Conservation (phyloP, 148 eudicot species). For the Euryodendron excelsum region DNA sequence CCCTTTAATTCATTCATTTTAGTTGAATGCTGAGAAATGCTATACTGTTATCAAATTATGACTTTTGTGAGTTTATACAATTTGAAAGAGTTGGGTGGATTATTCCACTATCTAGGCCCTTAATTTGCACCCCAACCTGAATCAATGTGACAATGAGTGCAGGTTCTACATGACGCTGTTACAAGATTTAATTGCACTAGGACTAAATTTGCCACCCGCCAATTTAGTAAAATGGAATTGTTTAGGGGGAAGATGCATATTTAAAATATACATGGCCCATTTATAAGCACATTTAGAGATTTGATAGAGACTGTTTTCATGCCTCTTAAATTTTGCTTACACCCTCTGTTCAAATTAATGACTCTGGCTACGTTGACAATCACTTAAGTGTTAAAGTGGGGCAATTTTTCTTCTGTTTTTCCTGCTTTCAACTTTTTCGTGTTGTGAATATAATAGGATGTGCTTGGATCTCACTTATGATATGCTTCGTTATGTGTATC, state of each 20-base stretch:
- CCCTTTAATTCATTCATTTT: no score
- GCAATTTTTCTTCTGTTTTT: slow-evolving; percentile 1
- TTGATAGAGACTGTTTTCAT: not conserved
- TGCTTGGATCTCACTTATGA: not conserved
- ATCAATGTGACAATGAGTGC: not conserved
- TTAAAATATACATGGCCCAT: not conserved
- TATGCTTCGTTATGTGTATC: not conserved
- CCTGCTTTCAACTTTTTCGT: slow-evolving; percentile 4
- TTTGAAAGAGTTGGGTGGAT: not conserved
- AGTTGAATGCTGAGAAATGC: no score
- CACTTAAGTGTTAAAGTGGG: not conserved
- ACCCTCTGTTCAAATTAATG: not conserved
- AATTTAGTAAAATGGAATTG: not conserved
- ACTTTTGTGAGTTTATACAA: no score
- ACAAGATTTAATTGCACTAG: not conserved
- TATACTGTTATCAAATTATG: no score
- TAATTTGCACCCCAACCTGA: not conserved
- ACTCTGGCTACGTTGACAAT: not conserved
- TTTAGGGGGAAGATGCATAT: not conserved
- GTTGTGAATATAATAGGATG: not conserved
- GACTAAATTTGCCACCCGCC: not conserved
- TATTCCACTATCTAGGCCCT: not conserved
- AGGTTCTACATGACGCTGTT: not conserved
- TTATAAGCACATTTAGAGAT: not conserved
- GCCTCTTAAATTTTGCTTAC: not conserved